phyloP scores from a whole-genome alignment of 2,329 filamentous ascomycete genomes.

The Alternaria atra region DNA sequence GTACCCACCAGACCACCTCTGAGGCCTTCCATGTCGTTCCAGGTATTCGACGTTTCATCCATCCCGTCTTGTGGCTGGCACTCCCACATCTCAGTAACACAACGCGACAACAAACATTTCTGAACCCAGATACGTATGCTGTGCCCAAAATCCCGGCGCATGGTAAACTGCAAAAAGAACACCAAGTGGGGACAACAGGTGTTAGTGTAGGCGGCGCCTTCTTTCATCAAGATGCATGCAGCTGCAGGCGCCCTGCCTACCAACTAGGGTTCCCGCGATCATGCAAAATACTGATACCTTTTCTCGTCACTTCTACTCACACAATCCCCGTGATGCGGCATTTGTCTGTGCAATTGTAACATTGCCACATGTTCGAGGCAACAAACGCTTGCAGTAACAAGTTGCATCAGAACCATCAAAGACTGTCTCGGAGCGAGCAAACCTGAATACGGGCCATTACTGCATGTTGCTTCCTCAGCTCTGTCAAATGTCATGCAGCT shows the following conservation, averaged over 20 bases:
- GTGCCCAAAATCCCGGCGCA: constrained; percentile 6
- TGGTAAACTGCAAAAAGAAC: constrained; percentile 9
- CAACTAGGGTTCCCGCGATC: background rate
- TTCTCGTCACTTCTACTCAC: background rate
- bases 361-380: background rate
- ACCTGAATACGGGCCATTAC: background rate
- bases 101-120: background rate
- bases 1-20: constrained; percentile 6
- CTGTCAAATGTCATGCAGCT: constrained; percentile 14
- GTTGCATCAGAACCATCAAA: background rate
- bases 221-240: constrained; percentile 4
- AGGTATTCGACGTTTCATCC: background rate
- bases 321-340: background rate
- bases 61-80: background rate
- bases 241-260: constrained; percentile 5
- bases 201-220: constrained; percentile 14
- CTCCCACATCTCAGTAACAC: background rate
- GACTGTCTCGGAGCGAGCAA: background rate
- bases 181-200: constrained; percentile 15
- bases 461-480: constrained; percentile 17
- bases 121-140: background rate
- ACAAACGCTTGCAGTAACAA: background rate
- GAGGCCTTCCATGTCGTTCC: background rate
- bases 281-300: background rate
- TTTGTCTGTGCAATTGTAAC: background rate